Percentiles rank a stretch among this genome's conserved stretches.
These are phyloP conservation scores for Botryotinia globosa DNA, from an alignment of 2,329 filamentous ascomycete species.

Conservation along the genomic window DNA sequence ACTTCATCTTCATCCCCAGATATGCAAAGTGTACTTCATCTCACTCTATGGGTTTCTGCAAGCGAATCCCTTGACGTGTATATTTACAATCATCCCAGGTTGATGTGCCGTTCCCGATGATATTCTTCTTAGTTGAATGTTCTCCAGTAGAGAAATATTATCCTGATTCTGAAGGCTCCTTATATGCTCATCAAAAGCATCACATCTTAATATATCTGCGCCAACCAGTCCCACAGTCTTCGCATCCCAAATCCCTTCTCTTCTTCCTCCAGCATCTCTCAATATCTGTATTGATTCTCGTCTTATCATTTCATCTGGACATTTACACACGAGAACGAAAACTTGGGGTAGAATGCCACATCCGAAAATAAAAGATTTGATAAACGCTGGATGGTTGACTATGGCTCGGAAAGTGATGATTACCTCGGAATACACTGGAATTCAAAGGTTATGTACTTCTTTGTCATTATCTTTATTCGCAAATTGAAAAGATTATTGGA, in stretches of 20 bases:
- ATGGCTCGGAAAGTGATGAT: constrained; percentile 17
- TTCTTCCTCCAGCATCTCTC: constrained; percentile 19
- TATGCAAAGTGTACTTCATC: not conserved
- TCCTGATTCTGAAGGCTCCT: not conserved
- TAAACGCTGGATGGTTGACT: constrained; percentile 19
- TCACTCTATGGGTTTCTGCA: not conserved
- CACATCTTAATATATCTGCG: constrained; percentile 9
- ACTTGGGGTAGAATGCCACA: constrained; percentile 25
- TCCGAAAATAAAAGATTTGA: constrained; percentile 26
- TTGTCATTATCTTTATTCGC: too few species aligned
- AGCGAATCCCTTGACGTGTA: not conserved
- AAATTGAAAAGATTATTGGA: not conserved
- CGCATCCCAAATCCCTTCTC: constrained; percentile 27
- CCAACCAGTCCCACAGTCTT: constrained; percentile 20
- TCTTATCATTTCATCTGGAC: constrained; percentile 17
- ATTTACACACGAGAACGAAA: constrained; percentile 20
- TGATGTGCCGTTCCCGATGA: not conserved
- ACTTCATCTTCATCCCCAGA: not conserved
- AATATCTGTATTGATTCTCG: constrained; percentile 26
- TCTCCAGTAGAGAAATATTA: not conserved
- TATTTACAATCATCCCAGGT: not conserved
- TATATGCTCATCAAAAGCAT: not conserved
- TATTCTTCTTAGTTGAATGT: not conserved
- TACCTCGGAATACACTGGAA: constrained; percentile 20
- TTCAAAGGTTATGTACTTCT: not conserved